Conservation (phyloP, 805 yeast species). For the Saccharomycopsis oosterbeekiorum region DNA sequence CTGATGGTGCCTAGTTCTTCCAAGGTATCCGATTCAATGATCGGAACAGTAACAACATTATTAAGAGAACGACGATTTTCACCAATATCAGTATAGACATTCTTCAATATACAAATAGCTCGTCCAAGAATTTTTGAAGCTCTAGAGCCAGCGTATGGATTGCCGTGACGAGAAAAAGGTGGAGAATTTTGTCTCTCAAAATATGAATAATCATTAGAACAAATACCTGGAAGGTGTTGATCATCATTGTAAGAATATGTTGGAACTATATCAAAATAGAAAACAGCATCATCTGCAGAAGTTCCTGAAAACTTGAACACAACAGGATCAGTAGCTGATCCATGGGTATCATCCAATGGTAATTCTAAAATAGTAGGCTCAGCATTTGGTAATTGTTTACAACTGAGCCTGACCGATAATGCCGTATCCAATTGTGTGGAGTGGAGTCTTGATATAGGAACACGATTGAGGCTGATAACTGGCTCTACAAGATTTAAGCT, state of each 20-base stretch:
- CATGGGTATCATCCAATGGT: slow-evolving; percentile 61
- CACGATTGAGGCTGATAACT: slow-evolving; percentile 60
- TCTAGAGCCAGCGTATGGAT: slow-evolving; percentile 8
- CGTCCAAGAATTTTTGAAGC: slow-evolving; percentile 53
- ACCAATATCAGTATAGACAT: slow-evolving; percentile 59
- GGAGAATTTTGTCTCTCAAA: slow-evolving; percentile 9
- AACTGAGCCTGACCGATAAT: slow-evolving; percentile 53
- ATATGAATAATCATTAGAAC: background rate
- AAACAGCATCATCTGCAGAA: slow-evolving; percentile 39
- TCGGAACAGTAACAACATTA: slow-evolving; percentile 59
- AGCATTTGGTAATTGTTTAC: slow-evolving; percentile 31
- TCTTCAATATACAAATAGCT: slow-evolving; percentile 65
- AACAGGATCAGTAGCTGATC: slow-evolving; percentile 48
- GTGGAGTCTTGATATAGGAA: slow-evolving; percentile 66
- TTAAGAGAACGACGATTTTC: slow-evolving; percentile 55
- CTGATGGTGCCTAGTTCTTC: slow-evolving; percentile 68
- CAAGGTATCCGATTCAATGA: slow-evolving; percentile 59
- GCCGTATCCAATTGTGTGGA: slow-evolving; percentile 87
- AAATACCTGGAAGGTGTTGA: slow-evolving; percentile 5
- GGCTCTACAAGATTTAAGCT: slow-evolving; percentile 52
- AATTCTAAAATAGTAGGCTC: slow-evolving; percentile 62
- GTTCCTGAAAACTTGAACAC: slow-evolving; percentile 50
- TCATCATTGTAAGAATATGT: slow-evolving; percentile 51
- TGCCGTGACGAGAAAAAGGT: background rate
- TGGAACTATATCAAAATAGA: slow-evolving; percentile 83